phyloP scores from a whole-genome alignment of 352 stramenopile genomes.

The Globisporangium megalacanthum region DNA sequence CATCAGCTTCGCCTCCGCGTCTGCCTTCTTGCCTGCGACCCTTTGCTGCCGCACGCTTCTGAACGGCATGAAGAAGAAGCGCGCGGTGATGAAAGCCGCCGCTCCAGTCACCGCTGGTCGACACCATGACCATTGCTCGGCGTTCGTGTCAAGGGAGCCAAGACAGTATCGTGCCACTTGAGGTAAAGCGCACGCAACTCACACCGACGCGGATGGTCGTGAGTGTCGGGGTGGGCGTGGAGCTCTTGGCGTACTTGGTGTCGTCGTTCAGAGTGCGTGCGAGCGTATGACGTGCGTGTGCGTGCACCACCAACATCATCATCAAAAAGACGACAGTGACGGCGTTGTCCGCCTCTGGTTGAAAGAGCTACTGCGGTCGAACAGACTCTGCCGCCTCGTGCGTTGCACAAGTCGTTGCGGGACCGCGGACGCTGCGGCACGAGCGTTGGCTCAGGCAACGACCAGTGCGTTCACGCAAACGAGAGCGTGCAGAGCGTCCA shows the following conservation, averaged over 20 bases:
- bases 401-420: constrained; percentile 46
- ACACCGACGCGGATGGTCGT: too few species aligned
- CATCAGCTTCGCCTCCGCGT: constrained; percentile 44
- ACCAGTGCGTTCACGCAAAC: constrained; percentile 29
- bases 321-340: constrained; percentile 13
- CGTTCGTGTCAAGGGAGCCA: too few species aligned
- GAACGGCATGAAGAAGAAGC: constrained; percentile 46
- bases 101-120: too few species aligned
- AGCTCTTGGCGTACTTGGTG: constrained; percentile 70
- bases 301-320: constrained; percentile 30
- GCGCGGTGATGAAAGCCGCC: background rate
- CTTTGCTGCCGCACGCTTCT: constrained; percentile 46
- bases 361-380: too few species aligned
- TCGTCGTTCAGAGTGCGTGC: constrained; percentile 64
- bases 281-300: constrained; percentile 47
- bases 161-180: too few species aligned
- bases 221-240: constrained; percentile 61
- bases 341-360: constrained; percentile 54
- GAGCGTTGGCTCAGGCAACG: constrained; percentile 19
- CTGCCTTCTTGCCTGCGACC: constrained; percentile 32
- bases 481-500: constrained; percentile 66
- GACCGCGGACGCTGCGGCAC: constrained; percentile 43
- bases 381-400: constrained; percentile 61
- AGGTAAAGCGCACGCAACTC: too few species aligned
- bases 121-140: too few species aligned